Base-by-base conservation (phyloP, 31 red algal species). In the Odonthalia washingtoniensis region DNA sequence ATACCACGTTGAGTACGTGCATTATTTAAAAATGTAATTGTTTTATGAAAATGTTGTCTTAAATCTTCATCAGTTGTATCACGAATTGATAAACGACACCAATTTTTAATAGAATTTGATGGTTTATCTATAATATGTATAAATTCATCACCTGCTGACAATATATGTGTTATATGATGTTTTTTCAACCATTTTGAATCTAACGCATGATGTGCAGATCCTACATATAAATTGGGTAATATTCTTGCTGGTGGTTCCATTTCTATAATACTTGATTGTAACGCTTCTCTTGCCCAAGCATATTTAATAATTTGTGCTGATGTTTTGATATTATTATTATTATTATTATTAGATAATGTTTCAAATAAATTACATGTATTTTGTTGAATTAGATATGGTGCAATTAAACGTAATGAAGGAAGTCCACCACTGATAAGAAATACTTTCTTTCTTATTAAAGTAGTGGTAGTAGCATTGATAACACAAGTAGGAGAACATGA, bases 201-300 rank as follows among this genome's bases (percentile, higher is more conserved):
- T 3, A 12, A 18, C 27, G 78, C 78, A 68, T 67, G 67, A 42
- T 34, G 64, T 36, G 64, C 62, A 30, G 64, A 40, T 4, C 80
- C 80, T 43, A 83, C 34, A 3, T 0, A 46, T 64, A 83, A 63
- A 43, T 43, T 49, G 42, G 80, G 80, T 40, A 83, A 63, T 33
- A 83, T 63, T 0, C 3, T 3, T 1, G 36, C 64, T 2, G 80
- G 80, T 64, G 80, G 64, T 17, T 32, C 64, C 28, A 32, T 1
- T 41, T 5, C 64, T 1, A 64, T 43, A 43, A 33, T 4, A 18
- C 49, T 24, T 31, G 65, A 43, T n/a, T 1, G 2, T 17, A 49
- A 4, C 9, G 45, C 78, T 3, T 14, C 16, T 1, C 9, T 3
- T 4, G 78, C 78, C 57, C 49, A 57, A 14, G 49, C 12, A 57